Conservation (phyloP, 2,329 filamentous ascomycete genomes). For the Botrytis deweyae region DNA sequence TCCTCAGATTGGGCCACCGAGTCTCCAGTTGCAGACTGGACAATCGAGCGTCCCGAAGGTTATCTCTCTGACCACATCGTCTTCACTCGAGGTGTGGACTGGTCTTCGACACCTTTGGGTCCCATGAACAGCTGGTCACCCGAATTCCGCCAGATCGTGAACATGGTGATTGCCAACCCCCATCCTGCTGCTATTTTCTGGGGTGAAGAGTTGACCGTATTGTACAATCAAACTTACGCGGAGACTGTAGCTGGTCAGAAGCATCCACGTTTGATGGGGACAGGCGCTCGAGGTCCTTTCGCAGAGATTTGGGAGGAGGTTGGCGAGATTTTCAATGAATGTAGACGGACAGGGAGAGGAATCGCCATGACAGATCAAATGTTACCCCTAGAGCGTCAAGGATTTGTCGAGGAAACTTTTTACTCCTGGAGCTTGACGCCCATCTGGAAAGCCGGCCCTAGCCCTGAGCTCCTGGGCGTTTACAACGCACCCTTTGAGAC, state of each 20-base stretch:
- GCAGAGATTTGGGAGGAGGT: slow-evolving; percentile 72
- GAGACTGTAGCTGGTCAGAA: slow-evolving; percentile 71
- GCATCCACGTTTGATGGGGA: slow-evolving; percentile 67
- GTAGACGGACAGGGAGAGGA: slow-evolving; percentile 67
- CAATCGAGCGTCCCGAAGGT: slow-evolving; percentile 35
- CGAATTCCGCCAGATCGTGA: slow-evolving; percentile 73
- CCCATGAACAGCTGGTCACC: slow-evolving; percentile 66
- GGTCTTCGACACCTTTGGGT: slow-evolving; percentile 69
- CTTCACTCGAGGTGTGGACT: slow-evolving; percentile 69
- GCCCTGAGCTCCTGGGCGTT: slow-evolving; percentile 70
- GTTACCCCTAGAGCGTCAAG: slow-evolving; percentile 67
- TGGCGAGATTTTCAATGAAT: slow-evolving; percentile 64
- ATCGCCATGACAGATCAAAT: slow-evolving; percentile 80
- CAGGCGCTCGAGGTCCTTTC: slow-evolving; percentile 54
- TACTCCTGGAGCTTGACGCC: slow-evolving; percentile 82
- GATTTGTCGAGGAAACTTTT: slow-evolving; percentile 71
- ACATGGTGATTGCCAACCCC: slow-evolving; percentile 75
- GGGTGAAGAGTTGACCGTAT: slow-evolving; percentile 62
- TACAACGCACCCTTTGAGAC: slow-evolving; percentile 75
- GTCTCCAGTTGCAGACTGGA: not conserved
- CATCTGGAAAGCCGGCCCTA: slow-evolving; percentile 59
- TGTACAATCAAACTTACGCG: slow-evolving; percentile 72
- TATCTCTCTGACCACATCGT: slow-evolving; percentile 66
- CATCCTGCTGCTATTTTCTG: slow-evolving; percentile 75
- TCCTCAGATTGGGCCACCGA: not conserved